These are phyloP conservation scores for Brassica balearica DNA, from an alignment of 441 rosid species.

Conservation along the genomic window DNA sequence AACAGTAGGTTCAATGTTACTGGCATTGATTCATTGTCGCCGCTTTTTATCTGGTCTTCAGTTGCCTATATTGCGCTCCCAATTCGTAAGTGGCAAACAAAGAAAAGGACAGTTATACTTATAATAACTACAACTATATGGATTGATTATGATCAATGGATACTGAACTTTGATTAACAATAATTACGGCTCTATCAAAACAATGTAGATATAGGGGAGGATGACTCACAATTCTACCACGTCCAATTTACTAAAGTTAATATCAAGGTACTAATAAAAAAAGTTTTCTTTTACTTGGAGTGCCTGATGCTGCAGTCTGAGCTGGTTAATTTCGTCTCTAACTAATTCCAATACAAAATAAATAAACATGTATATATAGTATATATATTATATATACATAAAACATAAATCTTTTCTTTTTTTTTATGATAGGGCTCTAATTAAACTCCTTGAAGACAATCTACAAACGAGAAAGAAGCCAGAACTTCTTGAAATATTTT, in stretches of 20 bases:
- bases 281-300: not conserved
- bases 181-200: slow-evolving; percentile 16
- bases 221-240: slow-evolving; percentile 6
- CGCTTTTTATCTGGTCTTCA: slow-evolving; percentile 18
- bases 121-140: slow-evolving; percentile 25
- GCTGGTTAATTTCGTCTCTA: not conserved
- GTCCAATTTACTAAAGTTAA: not conserved
- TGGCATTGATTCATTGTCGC: slow-evolving; percentile 21
- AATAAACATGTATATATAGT: not conserved
- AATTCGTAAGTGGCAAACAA: slow-evolving; percentile 43
- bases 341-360: not conserved
- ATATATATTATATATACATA: not conserved
- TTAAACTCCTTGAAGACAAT: not conserved
- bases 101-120: slow-evolving; percentile 16
- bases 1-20: slow-evolving; percentile 13
- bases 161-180: not conserved
- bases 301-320: slow-evolving; percentile 15
- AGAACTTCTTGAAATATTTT: not conserved
- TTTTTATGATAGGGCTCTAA: not conserved
- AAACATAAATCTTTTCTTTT: not conserved
- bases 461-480: not conserved
- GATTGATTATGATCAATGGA: slow-evolving; percentile 8
- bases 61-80: slow-evolving; percentile 30
- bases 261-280: not conserved
- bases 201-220: slow-evolving; percentile 28